A percentile compares a stretch with the other conserved stretches of the same genome.
Conservation (phyloP, 1,284 basidiomycete species). For the Marasmius oreades region DNA sequence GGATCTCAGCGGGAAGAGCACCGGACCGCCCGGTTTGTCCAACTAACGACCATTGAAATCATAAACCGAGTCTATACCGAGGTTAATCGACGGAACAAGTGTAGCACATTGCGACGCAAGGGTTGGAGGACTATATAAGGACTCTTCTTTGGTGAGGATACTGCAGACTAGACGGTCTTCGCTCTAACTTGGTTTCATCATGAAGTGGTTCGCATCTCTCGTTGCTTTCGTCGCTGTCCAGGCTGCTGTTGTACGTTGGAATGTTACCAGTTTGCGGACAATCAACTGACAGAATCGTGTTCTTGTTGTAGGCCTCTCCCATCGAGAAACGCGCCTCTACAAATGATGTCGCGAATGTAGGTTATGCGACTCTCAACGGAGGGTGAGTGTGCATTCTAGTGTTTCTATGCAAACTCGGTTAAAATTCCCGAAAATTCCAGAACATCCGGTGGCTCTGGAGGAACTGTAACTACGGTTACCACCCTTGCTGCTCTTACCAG, state of each 20-base stretch:
- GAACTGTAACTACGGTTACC: constrained; percentile 39
- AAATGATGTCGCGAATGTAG: constrained; percentile 35
- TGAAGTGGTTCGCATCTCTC: constrained; percentile 26
- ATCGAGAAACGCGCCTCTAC: constrained; percentile 30
- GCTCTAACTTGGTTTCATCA: constrained; percentile 9
- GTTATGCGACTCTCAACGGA: constrained; percentile 40
- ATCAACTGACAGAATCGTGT: neutral
- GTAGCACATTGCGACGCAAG: neutral
- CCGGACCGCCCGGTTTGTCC: no score
- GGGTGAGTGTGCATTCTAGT: constrained; percentile 25
- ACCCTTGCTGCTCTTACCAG: constrained; percentile 37
- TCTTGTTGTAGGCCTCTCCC: constrained; percentile 22
- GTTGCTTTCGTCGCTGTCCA: constrained; percentile 28
- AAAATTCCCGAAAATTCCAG: constrained; percentile 19
- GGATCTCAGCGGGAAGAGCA: no score
- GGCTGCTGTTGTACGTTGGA: constrained; percentile 23
- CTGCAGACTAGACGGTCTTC: neutral
- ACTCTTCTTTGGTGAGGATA: neutral
- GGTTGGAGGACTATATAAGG: neutral
- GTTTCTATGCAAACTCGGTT: neutral
- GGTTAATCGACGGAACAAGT: neutral
- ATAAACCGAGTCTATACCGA: neutral
- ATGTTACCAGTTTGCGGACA: neutral
- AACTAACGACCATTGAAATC: no score
- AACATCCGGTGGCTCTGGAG: constrained; percentile 42